Conservation (phyloP, 1,284 basidiomycete species). For the Papiliotrema fonsecae region DNA sequence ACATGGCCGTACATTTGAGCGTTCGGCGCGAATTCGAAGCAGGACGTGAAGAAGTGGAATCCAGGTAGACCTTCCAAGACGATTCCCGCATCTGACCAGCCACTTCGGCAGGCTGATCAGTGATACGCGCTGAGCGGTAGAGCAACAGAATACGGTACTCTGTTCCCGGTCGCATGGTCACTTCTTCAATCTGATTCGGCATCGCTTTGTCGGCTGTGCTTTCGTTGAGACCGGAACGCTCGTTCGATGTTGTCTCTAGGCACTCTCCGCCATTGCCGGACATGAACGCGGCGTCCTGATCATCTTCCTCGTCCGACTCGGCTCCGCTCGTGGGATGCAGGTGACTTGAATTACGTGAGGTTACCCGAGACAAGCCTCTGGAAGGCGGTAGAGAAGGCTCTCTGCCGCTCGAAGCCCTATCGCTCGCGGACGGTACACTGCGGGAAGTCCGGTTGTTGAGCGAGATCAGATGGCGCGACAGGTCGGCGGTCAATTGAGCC, state of each 20-base stretch:
- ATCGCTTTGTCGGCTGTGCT: constrained; percentile 21
- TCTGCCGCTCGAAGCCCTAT: constrained; percentile 11
- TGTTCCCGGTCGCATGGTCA: constrained; percentile 51
- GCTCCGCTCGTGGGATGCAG: constrained; percentile 17
- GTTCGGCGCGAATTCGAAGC: constrained; percentile 24
- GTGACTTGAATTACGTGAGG: constrained; percentile 32
- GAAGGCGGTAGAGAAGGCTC: constrained; percentile 33
- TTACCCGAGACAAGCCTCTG: constrained; percentile 35
- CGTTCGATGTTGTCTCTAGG: constrained; percentile 2
- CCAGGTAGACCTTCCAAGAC: constrained; percentile 50
- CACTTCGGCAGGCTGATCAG: constrained; percentile 30
- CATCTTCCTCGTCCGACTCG: constrained; percentile 39
- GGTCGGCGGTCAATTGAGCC: not conserved
- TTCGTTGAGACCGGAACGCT: constrained; percentile 22
- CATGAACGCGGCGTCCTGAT: constrained; percentile 25
- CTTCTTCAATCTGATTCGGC: constrained; percentile 50
- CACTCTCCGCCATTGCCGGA: constrained; percentile 1
- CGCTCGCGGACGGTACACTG: not conserved
- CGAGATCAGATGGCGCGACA: constrained; percentile 1
- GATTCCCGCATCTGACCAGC: constrained; percentile 46
- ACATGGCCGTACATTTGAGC: constrained; percentile 47
- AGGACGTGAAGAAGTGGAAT: constrained; percentile 17
- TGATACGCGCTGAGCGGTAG: constrained; percentile 46
- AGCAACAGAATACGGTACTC: constrained; percentile 52
- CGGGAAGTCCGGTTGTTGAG: not conserved